Evolutionary conservation across 768 basidiomycete species (phyloP).

Genomic region (Lactarius tabidus): DNA sequence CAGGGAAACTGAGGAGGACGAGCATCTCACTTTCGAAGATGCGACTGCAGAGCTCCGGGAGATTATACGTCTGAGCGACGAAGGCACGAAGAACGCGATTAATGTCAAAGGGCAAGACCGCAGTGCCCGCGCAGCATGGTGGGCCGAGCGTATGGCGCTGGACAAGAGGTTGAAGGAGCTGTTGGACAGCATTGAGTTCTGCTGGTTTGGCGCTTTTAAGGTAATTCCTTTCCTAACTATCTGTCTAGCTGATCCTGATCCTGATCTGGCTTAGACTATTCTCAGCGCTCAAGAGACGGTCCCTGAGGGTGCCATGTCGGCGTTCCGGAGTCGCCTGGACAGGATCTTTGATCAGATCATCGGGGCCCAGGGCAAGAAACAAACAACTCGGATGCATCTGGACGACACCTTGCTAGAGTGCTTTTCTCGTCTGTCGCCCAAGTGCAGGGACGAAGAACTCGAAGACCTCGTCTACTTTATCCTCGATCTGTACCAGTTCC

Average conservation of each 20-base stretch:
- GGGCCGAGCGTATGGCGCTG: constrained; percentile 73
- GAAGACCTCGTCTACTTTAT: constrained; percentile 95
- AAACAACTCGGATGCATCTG: constrained; percentile 48
- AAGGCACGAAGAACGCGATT: constrained; percentile 66
- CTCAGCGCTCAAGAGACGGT: constrained; percentile 45
- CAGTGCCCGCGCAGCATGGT: constrained; percentile 73
- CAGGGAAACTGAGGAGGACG: constrained; percentile 67
- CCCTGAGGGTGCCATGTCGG: constrained; percentile 44
- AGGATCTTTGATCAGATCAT: constrained; percentile 67
- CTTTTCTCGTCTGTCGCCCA: constrained; percentile 77
- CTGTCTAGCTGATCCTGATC: constrained; percentile 2
- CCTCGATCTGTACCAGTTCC: constrained; percentile 90
- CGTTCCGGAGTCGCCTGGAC: constrained; percentile 67
- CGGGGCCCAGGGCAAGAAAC: constrained; percentile 59
- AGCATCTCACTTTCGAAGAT: constrained; percentile 68
- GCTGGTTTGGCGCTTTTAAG: constrained; percentile 98
- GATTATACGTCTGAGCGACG: constrained; percentile 77
- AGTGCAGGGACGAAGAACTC: constrained; percentile 87
- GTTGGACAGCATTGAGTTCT: constrained; percentile 84
- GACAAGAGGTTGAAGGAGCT: constrained; percentile 72
- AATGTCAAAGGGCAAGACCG: constrained; percentile 64
- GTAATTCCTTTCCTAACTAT: constrained; percentile 38
- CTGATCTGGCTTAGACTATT: constrained; percentile 48
- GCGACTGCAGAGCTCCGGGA: constrained; percentile 71
- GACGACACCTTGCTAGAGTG: constrained; percentile 78